Evolutionary conservation across 495 filamentous ascomycete species (phyloP).

Genomic region (Penicillium malachiteum): DNA sequence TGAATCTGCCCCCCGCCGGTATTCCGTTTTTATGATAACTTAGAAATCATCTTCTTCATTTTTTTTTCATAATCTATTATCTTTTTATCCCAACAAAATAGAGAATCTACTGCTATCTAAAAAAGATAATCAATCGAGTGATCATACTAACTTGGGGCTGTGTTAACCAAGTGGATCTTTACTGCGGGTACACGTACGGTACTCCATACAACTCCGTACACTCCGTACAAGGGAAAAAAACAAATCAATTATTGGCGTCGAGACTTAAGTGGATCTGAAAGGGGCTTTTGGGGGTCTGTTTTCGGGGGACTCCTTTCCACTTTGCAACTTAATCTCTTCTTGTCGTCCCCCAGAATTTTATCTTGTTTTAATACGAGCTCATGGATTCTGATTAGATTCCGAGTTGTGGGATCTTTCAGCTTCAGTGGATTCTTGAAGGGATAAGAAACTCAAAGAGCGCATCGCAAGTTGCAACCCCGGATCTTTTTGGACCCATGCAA

Average conservation of each 20-base stretch:
- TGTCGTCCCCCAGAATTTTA: neutral
- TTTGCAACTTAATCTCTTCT: too few relatives aligned
- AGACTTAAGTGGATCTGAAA: constrained; percentile 18
- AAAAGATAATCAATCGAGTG: neutral
- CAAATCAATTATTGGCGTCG: constrained; percentile 2
- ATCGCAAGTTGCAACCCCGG: too few relatives aligned
- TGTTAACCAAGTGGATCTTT: constrained; percentile 19
- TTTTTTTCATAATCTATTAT: neutral
- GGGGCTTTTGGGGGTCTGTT: constrained; percentile 1
- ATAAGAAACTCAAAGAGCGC: too few relatives aligned
- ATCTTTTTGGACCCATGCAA: constrained; percentile 11
- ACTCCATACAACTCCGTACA: neutral
- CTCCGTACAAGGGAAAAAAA: neutral
- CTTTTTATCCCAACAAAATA: too few relatives aligned
- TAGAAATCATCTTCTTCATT: too few relatives aligned
- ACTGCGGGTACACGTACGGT: constrained; percentile 3
- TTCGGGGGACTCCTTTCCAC: neutral
- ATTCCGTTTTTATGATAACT: too few relatives aligned
- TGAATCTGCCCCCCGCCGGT: neutral
- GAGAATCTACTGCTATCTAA: too few relatives aligned
- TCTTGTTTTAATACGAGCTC: neutral
- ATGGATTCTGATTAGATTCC: neutral
- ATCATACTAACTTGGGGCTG: constrained; percentile 18
- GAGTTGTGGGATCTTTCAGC: too few relatives aligned
- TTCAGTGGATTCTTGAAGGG: too few relatives aligned